Conservation (phyloP, 495 filamentous ascomycete genomes). For the Friedmanniomyces endolithicus region DNA sequence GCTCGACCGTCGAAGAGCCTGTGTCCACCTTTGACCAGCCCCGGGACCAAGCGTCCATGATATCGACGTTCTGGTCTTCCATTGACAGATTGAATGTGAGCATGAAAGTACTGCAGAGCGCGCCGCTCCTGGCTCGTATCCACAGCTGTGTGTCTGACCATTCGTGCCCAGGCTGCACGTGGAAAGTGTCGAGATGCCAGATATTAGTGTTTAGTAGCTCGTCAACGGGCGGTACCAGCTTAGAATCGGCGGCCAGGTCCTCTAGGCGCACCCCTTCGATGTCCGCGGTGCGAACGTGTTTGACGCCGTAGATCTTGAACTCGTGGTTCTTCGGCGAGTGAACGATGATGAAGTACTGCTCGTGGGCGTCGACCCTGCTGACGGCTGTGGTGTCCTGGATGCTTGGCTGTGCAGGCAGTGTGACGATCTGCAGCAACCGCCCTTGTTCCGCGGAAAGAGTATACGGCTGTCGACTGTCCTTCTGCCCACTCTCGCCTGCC, state of each 20-base stretch:
- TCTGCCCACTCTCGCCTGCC: conserved; percentile 39
- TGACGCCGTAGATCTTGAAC: conserved; percentile 90
- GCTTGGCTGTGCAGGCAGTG: conserved; percentile 25
- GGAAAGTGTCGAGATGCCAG: conserved; percentile 81
- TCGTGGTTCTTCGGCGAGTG: conserved; percentile 77
- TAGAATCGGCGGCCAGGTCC: conserved; percentile 51
- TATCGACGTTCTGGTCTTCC: conserved; percentile 16
- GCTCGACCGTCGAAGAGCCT: conserved; percentile 24
- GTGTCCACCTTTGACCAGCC: conserved; percentile 58
- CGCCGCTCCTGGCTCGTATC: conserved; percentile 72
- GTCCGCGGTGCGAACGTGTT: conserved; percentile 47
- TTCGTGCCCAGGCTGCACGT: conserved; percentile 43
- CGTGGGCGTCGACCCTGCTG: conserved; percentile 30
- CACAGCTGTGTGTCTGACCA: conserved; percentile 55
- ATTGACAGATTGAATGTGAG: conserved; percentile 35
- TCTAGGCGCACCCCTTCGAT: conserved; percentile 36
- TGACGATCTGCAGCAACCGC: conserved; percentile 61
- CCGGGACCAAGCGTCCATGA: conserved; percentile 47
- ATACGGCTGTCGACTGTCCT: conserved; percentile 48
- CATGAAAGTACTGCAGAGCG: conserved; percentile 56
- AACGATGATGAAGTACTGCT: conserved; percentile 62
- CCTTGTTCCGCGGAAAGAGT: conserved; percentile 64
- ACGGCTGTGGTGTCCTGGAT: neutral
- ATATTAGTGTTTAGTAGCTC: conserved; percentile 44
- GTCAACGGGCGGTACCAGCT: conserved; percentile 56